phyloP scores from a whole-genome alignment of 108 stramenopile genomes.

The Skeletonema potamos region DNA sequence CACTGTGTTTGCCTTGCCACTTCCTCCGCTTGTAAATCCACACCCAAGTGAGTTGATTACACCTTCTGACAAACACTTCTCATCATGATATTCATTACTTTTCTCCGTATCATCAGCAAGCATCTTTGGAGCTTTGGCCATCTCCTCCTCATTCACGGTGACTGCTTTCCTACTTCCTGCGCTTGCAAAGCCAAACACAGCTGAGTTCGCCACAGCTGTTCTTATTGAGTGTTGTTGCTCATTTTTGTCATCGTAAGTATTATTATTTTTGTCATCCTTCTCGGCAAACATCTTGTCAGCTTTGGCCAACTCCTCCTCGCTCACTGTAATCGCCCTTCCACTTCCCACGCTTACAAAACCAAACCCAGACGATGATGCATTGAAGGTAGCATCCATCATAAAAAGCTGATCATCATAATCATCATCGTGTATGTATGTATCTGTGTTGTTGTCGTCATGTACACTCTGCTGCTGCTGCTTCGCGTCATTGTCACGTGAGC shows the following conservation, averaged over 20 bases:
- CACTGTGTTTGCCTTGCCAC: background rate
- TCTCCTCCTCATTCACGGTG: constrained; percentile 23
- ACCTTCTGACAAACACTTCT: too few species aligned
- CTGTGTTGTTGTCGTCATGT: background rate
- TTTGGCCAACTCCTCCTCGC: constrained; percentile 24
- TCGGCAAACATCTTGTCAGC: constrained; percentile 21
- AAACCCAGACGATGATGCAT: background rate
- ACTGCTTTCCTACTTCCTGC: constrained; percentile 30
- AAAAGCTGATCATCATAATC: too few species aligned
- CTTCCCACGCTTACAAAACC: constrained; percentile 43
- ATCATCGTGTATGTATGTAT: background rate
- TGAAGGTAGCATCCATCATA: background rate
- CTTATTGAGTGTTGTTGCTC: background rate
- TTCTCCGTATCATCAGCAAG: constrained; percentile 4
- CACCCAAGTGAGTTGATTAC: background rate
- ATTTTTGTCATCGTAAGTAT: background rate
- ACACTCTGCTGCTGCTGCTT: background rate
- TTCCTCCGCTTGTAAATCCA: background rate
- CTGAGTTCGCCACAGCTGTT: background rate
- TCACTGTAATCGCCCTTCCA: constrained; percentile 18
- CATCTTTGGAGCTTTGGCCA: constrained; percentile 27
- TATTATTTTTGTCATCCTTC: too few species aligned
- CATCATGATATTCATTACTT: too few species aligned
- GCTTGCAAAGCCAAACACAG: constrained; percentile 22
- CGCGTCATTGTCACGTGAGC: background rate